Base-by-base conservation (phyloP, 1,284 basidiomycete genomes). In the Neolentinus lepideus region DNA sequence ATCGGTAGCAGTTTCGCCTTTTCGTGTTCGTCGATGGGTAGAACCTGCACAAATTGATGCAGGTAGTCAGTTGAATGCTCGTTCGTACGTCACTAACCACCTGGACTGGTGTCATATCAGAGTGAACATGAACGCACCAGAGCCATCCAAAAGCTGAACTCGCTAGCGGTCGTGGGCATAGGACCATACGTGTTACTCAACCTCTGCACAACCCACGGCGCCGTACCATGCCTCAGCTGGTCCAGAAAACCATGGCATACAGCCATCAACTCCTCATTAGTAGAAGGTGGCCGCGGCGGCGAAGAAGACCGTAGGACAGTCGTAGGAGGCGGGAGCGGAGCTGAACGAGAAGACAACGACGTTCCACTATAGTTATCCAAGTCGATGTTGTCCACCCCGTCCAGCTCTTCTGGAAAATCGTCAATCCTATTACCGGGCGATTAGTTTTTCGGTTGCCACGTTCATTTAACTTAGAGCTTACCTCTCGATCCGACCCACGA, bases 21-120 rank as follows among this genome's bases (percentile, higher is more conserved):
- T 74, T 97, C 93, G 64, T 88, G 82, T 62, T 97, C 93, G 67
- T 96, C 92, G 64, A 98, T 94, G n/a, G 94, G 95, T 59, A 98
- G 84, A 21, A 96, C 76, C 74, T 85, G 54, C 16, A 19, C 25
- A 35, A n/a, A 51, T 36, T n/a, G 47, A 51, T 26, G 46, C 57
- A 29, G 57, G 50, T 45, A 54, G n/a, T 47, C 16, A 29, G 19
- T 52, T 26, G 50, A 21, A 29, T 50, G 19, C 27, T n/a, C 24
- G 11, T 21, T 21, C n/a, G n/a, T n/a, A n/a, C n/a, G n/a, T n/a
- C n/a, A n/a, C n/a, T n/a, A n/a, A n/a, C n/a, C n/a, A n/a, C n/a
- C n/a, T n/a, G n/a, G n/a, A n/a, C n/a, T n/a, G n/a, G n/a, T n/a
- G n/a, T 19, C 35, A 21, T 29, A 29, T 27, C 43, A 56, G 35